Conservation (phyloP, 768 basidiomycete species). For the Agaricus blazei region DNA sequence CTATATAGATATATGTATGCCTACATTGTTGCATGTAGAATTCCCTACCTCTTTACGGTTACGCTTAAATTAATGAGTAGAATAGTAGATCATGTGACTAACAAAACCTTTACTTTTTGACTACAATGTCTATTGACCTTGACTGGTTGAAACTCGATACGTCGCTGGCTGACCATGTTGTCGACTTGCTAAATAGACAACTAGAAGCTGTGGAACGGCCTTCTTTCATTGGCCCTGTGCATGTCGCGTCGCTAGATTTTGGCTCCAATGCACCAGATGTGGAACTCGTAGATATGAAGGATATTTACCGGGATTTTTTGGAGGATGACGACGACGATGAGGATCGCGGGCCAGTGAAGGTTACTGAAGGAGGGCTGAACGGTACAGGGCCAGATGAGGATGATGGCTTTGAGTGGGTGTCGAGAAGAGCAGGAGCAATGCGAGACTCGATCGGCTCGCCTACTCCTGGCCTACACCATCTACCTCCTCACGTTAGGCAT, state of each 20-base stretch:
- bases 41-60: neutral
- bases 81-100: neutral
- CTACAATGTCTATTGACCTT: conserved; percentile 87
- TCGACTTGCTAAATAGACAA: conserved; percentile 75
- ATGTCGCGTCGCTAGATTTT: conserved; percentile 83
- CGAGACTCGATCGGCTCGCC: conserved; percentile 31
- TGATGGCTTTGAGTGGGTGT: conserved; percentile 83
- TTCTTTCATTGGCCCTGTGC: conserved; percentile 91
- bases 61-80: neutral
- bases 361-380: conserved; percentile 32
- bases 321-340: conserved; percentile 74
- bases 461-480: conserved; percentile 62
- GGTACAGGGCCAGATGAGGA: conserved; percentile 40
- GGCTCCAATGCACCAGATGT: conserved; percentile 79
- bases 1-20: neutral
- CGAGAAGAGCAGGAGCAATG: conserved; percentile 52
- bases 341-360: conserved; percentile 46
- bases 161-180: conserved; percentile 61
- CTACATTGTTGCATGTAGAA: neutral
- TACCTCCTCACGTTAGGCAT: conserved; percentile 63
- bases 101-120: neutral
- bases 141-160: conserved; percentile 85
- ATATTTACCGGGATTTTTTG: conserved; percentile 93
- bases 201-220: conserved; percentile 71
- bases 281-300: conserved; percentile 86